Evolutionary conservation across 345 rosid genomes (phyloP), one percentile per base, ranked within the genome.

Genomic region (Acer yangbiense): DNA sequence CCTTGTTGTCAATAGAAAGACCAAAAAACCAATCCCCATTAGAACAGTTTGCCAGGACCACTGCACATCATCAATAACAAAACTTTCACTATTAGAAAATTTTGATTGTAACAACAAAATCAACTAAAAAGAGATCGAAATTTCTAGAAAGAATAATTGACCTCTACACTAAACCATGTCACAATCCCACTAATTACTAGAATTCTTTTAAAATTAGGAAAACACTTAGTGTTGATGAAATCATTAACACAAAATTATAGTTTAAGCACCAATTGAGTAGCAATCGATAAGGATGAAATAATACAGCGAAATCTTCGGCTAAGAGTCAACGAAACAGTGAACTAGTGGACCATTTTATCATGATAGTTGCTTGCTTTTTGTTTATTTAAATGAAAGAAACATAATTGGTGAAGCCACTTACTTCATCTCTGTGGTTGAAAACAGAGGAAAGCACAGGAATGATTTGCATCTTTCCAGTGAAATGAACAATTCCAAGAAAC

Each of bases 41-140:
- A 87, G 82, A 68, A 94, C 79, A 29, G 97, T 93, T 86, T 93
- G 84, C 98, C 98, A 93, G 20, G 93, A 88, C 99, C 99, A 97
- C 99, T 94, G 96, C 89, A 83, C 32, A 80, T 43, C 39, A 43
- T 68, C 18, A 76, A 63, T 57, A 50, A 18, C 43, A 65, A 12
- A 13, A 35, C 64, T n/a, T 65, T 76, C 54, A 55, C 55, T 9
- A 32, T 63, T n/a, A 60, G 29, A 35, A 21, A 27, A 35, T 44
- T 20, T 52, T 27, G 27, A 44, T 11, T 14, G 9, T 71, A 44
- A 29, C 23, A 10, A 62, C 65, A 62, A 62, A 62, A 62, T 35
- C 6, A 4, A 35, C 1, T 6, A 35, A 4, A 35, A 35, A 35
- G 39, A 4, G 6, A 35, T 4, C 6, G 39, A 35, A 35, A 35